A percentile compares a stretch with the other conserved stretches of the same genome.
Conservation (phyloP, 2,329 filamentous ascomycete species). For the Xylaria sp. region DNA sequence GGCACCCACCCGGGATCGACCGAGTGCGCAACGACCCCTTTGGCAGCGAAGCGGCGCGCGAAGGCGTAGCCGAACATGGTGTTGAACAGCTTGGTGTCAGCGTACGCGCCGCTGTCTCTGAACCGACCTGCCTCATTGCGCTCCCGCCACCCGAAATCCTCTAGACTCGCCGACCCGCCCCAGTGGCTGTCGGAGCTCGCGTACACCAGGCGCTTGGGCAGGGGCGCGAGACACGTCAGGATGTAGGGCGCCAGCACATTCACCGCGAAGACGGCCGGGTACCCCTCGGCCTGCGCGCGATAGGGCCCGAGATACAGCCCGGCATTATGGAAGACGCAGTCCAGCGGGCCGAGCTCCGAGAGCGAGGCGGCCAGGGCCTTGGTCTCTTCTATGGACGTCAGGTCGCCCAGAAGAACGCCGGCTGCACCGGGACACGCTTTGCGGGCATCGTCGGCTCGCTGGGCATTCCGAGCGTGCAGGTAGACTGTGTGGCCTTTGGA, state of each 20-base stretch:
- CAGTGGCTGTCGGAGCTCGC: conserved; percentile 57
- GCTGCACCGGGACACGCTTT: conserved; percentile 56
- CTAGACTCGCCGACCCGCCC: conserved; percentile 42
- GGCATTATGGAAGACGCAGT: conserved; percentile 64
- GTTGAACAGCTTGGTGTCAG: conserved; percentile 61
- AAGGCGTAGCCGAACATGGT: conserved; percentile 62
- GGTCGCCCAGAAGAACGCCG: conserved; percentile 56
- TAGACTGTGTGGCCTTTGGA: conserved; percentile 60
- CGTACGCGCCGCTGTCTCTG: conserved; percentile 44
- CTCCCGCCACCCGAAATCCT: conserved; percentile 43
- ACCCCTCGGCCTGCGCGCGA: conserved; percentile 43
- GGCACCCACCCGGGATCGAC: conserved; percentile 61
- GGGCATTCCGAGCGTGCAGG: conserved; percentile 60
- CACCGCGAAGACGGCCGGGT: conserved; percentile 58
- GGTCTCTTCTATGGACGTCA: conserved; percentile 55
- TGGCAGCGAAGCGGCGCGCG: conserved; percentile 49
- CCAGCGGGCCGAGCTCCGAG: conserved; percentile 55
- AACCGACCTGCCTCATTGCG: conserved; percentile 13
- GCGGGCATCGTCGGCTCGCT: conserved; percentile 55
- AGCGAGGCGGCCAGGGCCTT: conserved; percentile 57
- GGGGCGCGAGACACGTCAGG: conserved; percentile 55
- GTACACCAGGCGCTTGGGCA: conserved; percentile 53
- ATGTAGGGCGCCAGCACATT: conserved; percentile 65
- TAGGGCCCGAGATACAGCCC: conserved; percentile 48
- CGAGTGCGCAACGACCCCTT: conserved; percentile 49